Evolutionary conservation across 495 filamentous ascomycete species (phyloP), one percentile per base, ranked within the genome.

Genomic region (Acidiella bohemica): DNA sequence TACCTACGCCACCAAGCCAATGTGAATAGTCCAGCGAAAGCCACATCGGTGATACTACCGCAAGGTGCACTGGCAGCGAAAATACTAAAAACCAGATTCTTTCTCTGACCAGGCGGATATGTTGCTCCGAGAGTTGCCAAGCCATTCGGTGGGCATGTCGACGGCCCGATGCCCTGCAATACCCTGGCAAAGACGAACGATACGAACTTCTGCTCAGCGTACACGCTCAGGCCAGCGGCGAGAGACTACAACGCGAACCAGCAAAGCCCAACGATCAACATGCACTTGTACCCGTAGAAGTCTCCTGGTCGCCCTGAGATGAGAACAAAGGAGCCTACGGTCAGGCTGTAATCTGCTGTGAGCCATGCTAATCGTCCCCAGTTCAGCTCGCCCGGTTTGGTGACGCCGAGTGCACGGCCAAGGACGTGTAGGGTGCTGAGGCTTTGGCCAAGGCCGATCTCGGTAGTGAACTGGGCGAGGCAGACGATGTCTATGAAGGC

Each of bases 61-160:
- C 32, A 20, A 7, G 32, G 32, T 19, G 32, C 44, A 18, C 24
- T 27, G 16, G 32, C 20, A 3, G 74, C 78, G 46, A 81, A 81
- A 8, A 77, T 26, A 0, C 67, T 59, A 46, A 83, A 80, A 0
- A 69, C 62, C 62, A 84, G 70, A 28, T 73, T 60, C 62, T 80
- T 76, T 32, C 67, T 64, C 28, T 50, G 56, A 0, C 72, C 71
- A 0, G 67, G 65, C 0, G 53, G 46, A 45, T 77, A 80, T 0
- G 64, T 65, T 0, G 60, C 51, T 4, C 75, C 80, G 27, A 58
- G 44, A n/a, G 61, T 17, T 1, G 58, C 58, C 10, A 62, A 41
- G 1, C 40, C 56, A 35, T 62, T 60, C 9, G 59, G 56, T 24
- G 59, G 37, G 9, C 51, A 31, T 11, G 61, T 29, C 7, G 59